These are phyloP conservation scores for Mycosarcoma maydis DNA, from an alignment of 1,284 basidiomycete species.

Conservation along the genomic window DNA sequence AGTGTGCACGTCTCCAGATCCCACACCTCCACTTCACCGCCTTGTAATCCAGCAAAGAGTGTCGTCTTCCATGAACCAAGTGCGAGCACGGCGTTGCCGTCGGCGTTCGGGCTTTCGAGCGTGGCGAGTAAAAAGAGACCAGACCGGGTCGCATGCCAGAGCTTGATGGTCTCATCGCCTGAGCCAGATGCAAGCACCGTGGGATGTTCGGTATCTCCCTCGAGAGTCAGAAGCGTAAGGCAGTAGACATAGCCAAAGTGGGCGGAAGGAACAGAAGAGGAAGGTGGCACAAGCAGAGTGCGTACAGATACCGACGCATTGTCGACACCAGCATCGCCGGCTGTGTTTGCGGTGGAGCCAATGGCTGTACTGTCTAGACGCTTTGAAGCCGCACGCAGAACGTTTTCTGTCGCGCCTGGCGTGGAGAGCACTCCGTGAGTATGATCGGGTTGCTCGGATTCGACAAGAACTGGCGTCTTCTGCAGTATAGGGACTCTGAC, in stretches of 20 bases:
- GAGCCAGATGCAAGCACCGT: constrained; percentile 66
- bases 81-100: constrained; percentile 75
- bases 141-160: constrained; percentile 76
- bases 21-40: constrained; percentile 87
- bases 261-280: constrained; percentile 73
- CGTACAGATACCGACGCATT: constrained; percentile 7
- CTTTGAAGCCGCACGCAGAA: constrained; percentile 26
- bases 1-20: constrained; percentile 88
- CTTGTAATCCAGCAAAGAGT: constrained; percentile 90
- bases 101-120: constrained; percentile 69
- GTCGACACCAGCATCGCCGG: not conserved
- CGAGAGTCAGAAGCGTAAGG: constrained; percentile 73
- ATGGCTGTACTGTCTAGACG: constrained; percentile 26
- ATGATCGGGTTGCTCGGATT: not conserved
- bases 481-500: not conserved
- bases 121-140: constrained; percentile 71
- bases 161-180: constrained; percentile 88
- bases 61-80: constrained; percentile 79
- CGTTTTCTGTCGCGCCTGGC: constrained; percentile 18
- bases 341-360: not conserved
- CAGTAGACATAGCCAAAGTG: constrained; percentile 95
- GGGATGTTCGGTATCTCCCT: constrained; percentile 28
- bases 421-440: constrained; percentile 11
- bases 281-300: constrained; percentile 32
- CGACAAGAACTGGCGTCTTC: no score